These are phyloP conservation scores for Fusarium nematophilum DNA, from an alignment of 2,329 filamentous ascomycete genomes.

Conservation along the genomic window DNA sequence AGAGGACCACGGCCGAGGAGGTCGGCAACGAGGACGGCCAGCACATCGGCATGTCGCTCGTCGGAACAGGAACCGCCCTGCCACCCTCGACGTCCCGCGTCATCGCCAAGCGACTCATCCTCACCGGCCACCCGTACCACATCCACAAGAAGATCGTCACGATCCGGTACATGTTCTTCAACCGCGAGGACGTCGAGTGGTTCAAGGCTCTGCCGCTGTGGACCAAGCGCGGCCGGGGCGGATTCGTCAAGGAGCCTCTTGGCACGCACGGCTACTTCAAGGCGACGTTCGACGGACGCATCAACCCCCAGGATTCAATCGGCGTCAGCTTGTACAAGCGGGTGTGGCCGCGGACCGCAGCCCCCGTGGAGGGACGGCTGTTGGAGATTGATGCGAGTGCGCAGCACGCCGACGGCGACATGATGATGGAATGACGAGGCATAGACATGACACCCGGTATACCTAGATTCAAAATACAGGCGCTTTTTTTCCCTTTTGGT, in stretches of 20 bases:
- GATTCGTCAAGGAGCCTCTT: constrained; percentile 92
- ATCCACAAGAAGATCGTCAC: constrained; percentile 99
- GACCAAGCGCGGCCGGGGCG: constrained; percentile 88
- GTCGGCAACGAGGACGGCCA: constrained; percentile 56
- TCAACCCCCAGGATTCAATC: constrained; percentile 95
- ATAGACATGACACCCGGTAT: constrained; percentile 45
- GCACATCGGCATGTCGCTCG: constrained; percentile 71
- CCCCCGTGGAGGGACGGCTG: constrained; percentile 57
- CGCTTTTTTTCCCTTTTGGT: constrained; percentile 31
- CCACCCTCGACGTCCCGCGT: constrained; percentile 81
- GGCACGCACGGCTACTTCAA: constrained; percentile 99
- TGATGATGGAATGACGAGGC: constrained; percentile 50
- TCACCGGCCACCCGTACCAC: constrained; percentile 97
- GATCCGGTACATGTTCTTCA: constrained; percentile 99
- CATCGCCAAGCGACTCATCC: constrained; percentile 91
- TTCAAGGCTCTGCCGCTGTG: constrained; percentile 97
- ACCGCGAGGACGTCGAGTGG: constrained; percentile 93
- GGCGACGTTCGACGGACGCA: constrained; percentile 94
- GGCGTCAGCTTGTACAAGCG: constrained; percentile 91
- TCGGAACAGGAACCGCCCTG: constrained; percentile 88
- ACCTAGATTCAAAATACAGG: constrained; percentile 45
- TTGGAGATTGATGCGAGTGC: constrained; percentile 49
- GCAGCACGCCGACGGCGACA: constrained; percentile 44
- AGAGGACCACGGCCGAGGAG: constrained; percentile 62
- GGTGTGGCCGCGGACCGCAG: constrained; percentile 80